Evolutionary conservation across 805 yeast genomes (phyloP).

Genomic region (Nakazawaea ishiwadae): DNA sequence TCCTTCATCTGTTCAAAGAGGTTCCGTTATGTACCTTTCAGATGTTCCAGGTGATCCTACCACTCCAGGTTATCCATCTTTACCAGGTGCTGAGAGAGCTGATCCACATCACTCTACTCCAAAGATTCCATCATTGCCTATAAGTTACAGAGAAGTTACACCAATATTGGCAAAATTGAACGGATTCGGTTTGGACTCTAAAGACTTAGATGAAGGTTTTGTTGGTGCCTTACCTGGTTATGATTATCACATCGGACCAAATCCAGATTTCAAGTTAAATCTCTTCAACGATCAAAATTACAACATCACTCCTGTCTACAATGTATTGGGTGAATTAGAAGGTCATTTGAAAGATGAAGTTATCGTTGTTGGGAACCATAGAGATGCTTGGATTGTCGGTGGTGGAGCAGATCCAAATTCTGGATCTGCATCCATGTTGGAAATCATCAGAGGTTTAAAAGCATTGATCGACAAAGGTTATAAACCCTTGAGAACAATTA

Average conservation of each 20-base stretch:
- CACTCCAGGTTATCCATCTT: conserved; percentile 53
- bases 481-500: conserved; percentile 69
- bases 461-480: conserved; percentile 52
- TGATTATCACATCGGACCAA: conserved; percentile 32
- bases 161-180: conserved; percentile 52
- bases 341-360: conserved; percentile 52
- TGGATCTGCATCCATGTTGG: conserved; percentile 64
- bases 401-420: conserved; percentile 80
- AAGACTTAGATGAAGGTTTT: conserved; percentile 25
- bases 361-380: conserved; percentile 67
- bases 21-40: conserved; percentile 28
- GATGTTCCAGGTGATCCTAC: conserved; percentile 60
- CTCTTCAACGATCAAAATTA: conserved; percentile 61
- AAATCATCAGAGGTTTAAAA: conserved; percentile 56
- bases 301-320: conserved; percentile 54
- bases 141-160: conserved; percentile 47
- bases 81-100: conserved; percentile 33
- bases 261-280: conserved; percentile 38
- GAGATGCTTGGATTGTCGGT: conserved; percentile 78
- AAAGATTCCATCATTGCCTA: conserved; percentile 58
- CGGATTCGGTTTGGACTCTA: conserved; percentile 50
- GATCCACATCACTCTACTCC: conserved; percentile 46
- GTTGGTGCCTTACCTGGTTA: conserved; percentile 30
- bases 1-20: conserved; percentile 65
- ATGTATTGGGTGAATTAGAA: conserved; percentile 57